Evolutionary conservation across 768 basidiomycete genomes (phyloP).

Genomic region (Xerocomellus amylosporus): DNA sequence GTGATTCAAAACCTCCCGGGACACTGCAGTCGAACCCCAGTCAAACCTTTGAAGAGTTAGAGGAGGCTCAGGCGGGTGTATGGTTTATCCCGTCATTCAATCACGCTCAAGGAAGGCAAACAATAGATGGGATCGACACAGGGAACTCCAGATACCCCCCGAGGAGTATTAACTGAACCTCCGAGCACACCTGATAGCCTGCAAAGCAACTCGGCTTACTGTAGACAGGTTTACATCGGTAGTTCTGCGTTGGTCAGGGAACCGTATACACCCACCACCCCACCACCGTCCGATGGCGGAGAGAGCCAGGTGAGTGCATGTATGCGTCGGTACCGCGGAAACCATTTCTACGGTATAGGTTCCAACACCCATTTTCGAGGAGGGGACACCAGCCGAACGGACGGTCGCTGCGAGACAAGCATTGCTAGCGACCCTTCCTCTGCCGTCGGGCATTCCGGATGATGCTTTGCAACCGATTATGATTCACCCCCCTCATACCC

Average conservation of each 20-base stretch:
- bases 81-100: background rate
- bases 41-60: background rate
- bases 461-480: conserved; percentile 67
- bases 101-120: background rate
- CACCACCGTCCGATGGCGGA: background rate
- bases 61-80: conserved; percentile 5
- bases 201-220: conserved; percentile 29
- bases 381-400: conserved; percentile 30
- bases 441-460: conserved; percentile 62
- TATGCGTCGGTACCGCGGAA: conserved; percentile 4
- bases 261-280: background rate
- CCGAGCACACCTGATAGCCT: conserved; percentile 23
- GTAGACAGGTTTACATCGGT: conserved; percentile 12
- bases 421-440: conserved; percentile 55
- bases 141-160: background rate
- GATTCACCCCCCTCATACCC: conserved; percentile 58
- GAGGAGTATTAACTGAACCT: background rate
- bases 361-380: background rate
- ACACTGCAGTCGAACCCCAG: background rate
- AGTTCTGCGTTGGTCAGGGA: conserved; percentile 7
- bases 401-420: conserved; percentile 53
- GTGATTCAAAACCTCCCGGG: background rate
- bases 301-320: conserved; percentile 19
- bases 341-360: background rate
- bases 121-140: background rate